Base-by-base conservation (phyloP, 306 rosid species). In the Oemleria cerasiformis region DNA sequence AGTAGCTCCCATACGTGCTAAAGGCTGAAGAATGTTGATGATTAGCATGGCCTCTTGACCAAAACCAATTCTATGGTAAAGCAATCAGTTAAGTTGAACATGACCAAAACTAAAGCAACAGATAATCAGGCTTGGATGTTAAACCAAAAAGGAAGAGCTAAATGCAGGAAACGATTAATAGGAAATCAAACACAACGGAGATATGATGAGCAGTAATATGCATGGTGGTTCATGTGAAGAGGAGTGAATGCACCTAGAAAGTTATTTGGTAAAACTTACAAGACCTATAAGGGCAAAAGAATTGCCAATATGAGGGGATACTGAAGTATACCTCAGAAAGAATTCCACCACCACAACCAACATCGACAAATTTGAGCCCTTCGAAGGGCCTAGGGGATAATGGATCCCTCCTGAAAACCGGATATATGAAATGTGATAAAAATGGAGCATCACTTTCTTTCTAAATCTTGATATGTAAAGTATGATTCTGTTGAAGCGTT, bases 281-380 rank as follows among this genome's bases (percentile, higher is more conserved):
- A 30, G n/a, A n/a, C n/a, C n/a, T n/a, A n/a, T 4, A 30, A 30
- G 36, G 9, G 44, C 44, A 41, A 9, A 45, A 45, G 4, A 30
- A 30, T 2, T 45, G 50, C 50, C 50, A 45, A 45, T 4, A 15
- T 45, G 50, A 45, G 50, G 50, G 49, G 50, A 45, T 11, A 47
- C 8, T 38, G 53, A 0, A 60, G 54, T 8, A 61, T 81, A 91
- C 98, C 96, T 91, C 96, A 3, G 91, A 94, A 23, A 89, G 92
- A 85, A 94, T 89, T 79, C 98, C 98, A 77, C 98, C 98, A 62
- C 97, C 97, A 71, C 98, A 94, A 17, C 98, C 98, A 58, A 94
- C 95, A 80, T 94, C 99, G 43, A 78, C 87, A 82, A 94, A 77
- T 75, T 85, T 89, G 36, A 94, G 91, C 65, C 98, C 97, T 77